phyloP scores from a whole-genome alignment of 352 stramenopile species.

The Aphanomyces cochlioides region DNA sequence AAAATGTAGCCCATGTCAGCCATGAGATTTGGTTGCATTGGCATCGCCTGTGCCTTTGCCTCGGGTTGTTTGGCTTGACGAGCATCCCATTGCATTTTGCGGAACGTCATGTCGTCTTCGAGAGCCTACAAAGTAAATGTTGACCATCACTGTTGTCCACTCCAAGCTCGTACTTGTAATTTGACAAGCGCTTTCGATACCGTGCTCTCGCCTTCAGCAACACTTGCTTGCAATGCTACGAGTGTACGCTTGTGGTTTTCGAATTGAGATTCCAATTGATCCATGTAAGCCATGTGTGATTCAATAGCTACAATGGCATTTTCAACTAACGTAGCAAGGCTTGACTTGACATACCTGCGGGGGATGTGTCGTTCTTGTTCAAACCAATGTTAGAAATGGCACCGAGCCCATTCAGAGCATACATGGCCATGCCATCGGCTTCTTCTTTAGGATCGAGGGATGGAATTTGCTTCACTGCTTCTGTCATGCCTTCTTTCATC shows the following conservation, averaged over 20 bases:
- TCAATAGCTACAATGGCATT: conserved; percentile 56
- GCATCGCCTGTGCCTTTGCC: background rate
- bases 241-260: conserved; percentile 86
- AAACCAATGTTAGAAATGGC: conserved; percentile 69
- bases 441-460: conserved; percentile 64
- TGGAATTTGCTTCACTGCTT: conserved; percentile 44
- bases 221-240: conserved; percentile 71
- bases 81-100: conserved; percentile 17
- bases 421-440: conserved; percentile 59
- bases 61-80: conserved; percentile 3
- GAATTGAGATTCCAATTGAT: conserved; percentile 77
- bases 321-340: background rate
- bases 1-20: conserved; percentile 83
- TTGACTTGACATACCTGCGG: conserved; percentile 4
- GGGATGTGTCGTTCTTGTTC: conserved; percentile 39
- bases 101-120: conserved; percentile 15
- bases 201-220: conserved; percentile 67
- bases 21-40: conserved; percentile 13
- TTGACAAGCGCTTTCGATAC: conserved; percentile 58
- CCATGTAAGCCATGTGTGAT: conserved; percentile 84
- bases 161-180: conserved; percentile 47
- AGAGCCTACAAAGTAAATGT: conserved; percentile 1
- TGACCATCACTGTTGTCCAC: background rate
- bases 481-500: conserved; percentile 75
- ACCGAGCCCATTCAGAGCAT: conserved; percentile 81